These are phyloP conservation scores for Trichophyton schoenleinii DNA, from an alignment of 2,329 filamentous ascomycete species.

Conservation along the genomic window DNA sequence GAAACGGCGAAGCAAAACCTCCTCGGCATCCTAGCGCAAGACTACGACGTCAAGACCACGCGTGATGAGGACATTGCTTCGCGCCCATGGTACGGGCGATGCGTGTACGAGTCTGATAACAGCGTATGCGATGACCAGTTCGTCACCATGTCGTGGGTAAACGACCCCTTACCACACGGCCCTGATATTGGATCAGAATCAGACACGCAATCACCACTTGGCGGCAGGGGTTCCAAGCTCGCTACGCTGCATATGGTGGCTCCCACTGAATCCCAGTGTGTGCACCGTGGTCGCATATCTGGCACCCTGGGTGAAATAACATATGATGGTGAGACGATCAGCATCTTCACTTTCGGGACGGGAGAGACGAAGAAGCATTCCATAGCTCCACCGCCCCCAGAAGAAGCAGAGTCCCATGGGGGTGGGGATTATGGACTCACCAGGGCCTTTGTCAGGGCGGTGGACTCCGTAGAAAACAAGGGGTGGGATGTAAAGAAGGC, in stretches of 20 bases:
- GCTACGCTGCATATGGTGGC: constrained; percentile 91
- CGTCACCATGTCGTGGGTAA: constrained; percentile 79
- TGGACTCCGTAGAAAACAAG: constrained; percentile 63
- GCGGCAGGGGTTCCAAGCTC: constrained; percentile 56
- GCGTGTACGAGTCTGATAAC: constrained; percentile 87
- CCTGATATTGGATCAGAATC: constrained; percentile 10
- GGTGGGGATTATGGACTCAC: constrained; percentile 72
- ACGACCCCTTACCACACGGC: constrained; percentile 40
- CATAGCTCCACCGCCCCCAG: constrained; percentile 47
- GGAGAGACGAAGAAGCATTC: constrained; percentile 42
- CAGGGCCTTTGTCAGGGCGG: constrained; percentile 68
- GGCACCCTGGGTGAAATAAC: constrained; percentile 75
- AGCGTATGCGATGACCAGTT: constrained; percentile 87
- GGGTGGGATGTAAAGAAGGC: constrained; percentile 55
- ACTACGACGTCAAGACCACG: constrained; percentile 42
- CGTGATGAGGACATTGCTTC: constrained; percentile 42
- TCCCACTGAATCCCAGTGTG: constrained; percentile 73
- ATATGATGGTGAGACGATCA: constrained; percentile 67
- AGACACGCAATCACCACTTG: constrained; percentile 15
- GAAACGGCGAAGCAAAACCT: constrained; percentile 42
- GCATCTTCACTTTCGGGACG: constrained; percentile 58
- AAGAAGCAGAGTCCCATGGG: constrained; percentile 50
- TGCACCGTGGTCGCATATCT: constrained; percentile 74
- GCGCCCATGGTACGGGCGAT: constrained; percentile 72
- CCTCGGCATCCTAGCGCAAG: constrained; percentile 37